Base-by-base conservation (phyloP, 306 rosid genomes). In the Quercus variabilis region DNA sequence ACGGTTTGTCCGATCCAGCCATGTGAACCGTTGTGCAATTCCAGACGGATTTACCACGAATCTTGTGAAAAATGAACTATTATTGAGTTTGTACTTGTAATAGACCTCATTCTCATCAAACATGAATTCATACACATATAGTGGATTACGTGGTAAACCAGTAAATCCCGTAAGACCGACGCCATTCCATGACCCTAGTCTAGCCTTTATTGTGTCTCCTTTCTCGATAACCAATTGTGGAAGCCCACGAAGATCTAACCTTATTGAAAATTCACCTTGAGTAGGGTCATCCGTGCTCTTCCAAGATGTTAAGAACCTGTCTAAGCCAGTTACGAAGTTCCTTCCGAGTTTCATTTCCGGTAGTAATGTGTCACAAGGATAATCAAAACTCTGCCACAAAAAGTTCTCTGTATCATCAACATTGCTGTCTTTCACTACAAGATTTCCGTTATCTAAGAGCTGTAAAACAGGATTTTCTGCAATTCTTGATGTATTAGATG, bases 351-450 rank as follows among this genome's bases (percentile, higher is more conserved):
- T 89, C 96, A 89, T 89, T 25, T 69, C 83, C 5, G 83, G 82
- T 55, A 89, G 75, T 5, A 75, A 15, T 25, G 91, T 86, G 59
- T 89, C 90, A 19, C 86, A 76, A 14, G 93, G 95, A 71, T 91
- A 72, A n/a, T 91, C 91, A 58, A 87, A 88, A 75, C 94, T 85
- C 52, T 87, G 88, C 88, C 87, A 89, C 28, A 83, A 7, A 35
- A 75, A 89, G 0, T 0, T 13, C 31, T 55, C 75, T 30, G 73
- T 41, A 28, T 69, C 51, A 46, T 41, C 57, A 9, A 65, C 73
- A 1, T 33, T 49, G 0, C 26, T 79, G n/a, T 84, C 77, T 80
- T 71, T 73, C 1, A 90, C 56, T 6, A 90, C 87, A 28, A 88
- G 80, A 69, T 84, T 87, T 10, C 87, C 87, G 0, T 80, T 11